Conservation (phyloP, 148 eudicot genomes). For the Vaccinium myrtillus region DNA sequence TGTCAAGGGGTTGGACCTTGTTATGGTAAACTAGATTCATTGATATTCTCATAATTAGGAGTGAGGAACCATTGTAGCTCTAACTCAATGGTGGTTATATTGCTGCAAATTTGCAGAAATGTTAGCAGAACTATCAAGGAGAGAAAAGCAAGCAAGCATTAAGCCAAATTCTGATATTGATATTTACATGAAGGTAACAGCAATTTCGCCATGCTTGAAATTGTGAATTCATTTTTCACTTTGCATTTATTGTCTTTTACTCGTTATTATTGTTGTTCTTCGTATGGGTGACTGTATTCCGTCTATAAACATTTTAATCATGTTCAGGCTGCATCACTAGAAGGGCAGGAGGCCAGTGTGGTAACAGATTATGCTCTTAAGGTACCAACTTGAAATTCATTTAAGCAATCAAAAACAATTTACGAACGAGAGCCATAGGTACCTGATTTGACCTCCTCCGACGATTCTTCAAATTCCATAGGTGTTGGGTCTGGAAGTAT, state of each 20-base stretch:
- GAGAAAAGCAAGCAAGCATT: conserved; percentile 28
- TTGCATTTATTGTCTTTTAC: background rate
- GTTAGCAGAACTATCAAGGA: conserved; percentile 31
- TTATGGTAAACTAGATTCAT: background rate
- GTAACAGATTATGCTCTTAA: conserved; percentile 37
- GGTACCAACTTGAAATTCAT: conserved; percentile 25
- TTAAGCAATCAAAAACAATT: background rate
- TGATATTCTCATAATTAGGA: background rate
- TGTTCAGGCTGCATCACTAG: conserved; percentile 29
- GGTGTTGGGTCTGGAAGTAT: conserved; percentile 32
- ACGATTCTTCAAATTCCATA: conserved; percentile 11
- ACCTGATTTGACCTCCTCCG: background rate
- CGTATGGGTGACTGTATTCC: background rate
- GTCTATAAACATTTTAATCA: background rate
- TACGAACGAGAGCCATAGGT: background rate
- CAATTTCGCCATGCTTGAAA: background rate
- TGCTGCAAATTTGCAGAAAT: conserved; percentile 21
- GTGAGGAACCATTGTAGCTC: background rate
- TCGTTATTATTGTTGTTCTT: background rate
- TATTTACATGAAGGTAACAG: conserved; percentile 32
- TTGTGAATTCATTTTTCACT: background rate
- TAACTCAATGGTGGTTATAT: background rate
- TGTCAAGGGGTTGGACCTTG: background rate
- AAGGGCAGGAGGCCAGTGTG: conserved; percentile 29
- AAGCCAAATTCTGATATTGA: conserved; percentile 35